Evolutionary conservation across 2,329 filamentous ascomycete genomes (phyloP), one percentile per base, ranked within the genome.

Genomic region (Aspergillus sp.): DNA sequence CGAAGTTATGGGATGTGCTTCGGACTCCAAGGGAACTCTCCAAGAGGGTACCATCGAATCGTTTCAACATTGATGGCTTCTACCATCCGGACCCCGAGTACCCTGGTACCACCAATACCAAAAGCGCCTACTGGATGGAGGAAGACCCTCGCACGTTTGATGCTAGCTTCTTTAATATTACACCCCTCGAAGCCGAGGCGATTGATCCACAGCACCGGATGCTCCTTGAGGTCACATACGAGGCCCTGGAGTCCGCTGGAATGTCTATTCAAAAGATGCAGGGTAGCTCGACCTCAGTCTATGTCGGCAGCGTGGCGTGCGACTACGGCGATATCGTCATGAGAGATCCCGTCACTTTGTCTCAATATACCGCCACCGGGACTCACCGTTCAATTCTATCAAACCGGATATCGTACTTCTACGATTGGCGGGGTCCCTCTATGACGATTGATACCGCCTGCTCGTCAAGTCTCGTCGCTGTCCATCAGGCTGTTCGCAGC

Each of bases 361-460:
- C 61, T 3, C 54, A 25, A 8, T 63, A 63, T 36, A 32, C 50
- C 7, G 57, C 19, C 5, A 71, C 68, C 3, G 69, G 71, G 2
- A 72, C 64, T 42, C 64, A 69, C 3, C 62, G 67, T 8, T 69
- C 67, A 15, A 74, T 78, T 8, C 54, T 75, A n/a, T 68, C 74
- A 2, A 76, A 75, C 44, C 67, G 73, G 2, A 57, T 73, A 11
- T 72, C 68, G 1, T 71, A 75, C 67, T 73, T 47, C 27, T 62
- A 54, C 21, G 54, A 61, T n/a, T 55, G 48, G 10, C 48, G 32
- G 10, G 61, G 78, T 1, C 73, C 77, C 0, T 70, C 65, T 5
- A 70, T 78, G 64, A 78, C 75, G 0, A 70, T 81, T 21, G 77
- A 80, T 32, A 81, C 78, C 0, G 78, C 77, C 2, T 81, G 78